Conservation (phyloP, 371 early-diverging fungal species). For the Mortierella sp. region DNA sequence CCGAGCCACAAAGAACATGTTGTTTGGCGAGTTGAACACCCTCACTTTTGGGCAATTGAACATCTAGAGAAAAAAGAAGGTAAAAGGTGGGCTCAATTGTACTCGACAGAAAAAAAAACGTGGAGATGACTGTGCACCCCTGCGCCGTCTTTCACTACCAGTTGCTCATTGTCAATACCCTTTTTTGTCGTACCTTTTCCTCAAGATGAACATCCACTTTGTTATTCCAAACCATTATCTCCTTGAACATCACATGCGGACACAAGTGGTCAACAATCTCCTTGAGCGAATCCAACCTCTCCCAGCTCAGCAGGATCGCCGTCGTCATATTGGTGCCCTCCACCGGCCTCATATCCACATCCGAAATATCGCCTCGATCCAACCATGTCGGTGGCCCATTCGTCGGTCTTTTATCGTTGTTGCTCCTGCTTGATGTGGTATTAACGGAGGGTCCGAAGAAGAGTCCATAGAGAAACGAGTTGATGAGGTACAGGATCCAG, state of each 20-base stretch:
- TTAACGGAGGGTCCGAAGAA: constrained; percentile 43
- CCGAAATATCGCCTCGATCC: constrained; percentile 52
- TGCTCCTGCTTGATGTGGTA: background rate
- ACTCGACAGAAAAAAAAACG: background rate
- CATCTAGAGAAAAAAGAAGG: constrained; percentile 25
- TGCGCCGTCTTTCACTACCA: too few relatives aligned
- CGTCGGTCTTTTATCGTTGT: background rate
- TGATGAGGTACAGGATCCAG: constrained; percentile 31
- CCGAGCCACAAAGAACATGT: constrained; percentile 66
- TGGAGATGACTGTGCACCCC: background rate
- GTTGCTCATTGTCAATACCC: too few relatives aligned
- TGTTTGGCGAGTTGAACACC: constrained; percentile 65
- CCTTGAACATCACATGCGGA: constrained; percentile 71
- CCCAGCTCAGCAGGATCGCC: constrained; percentile 64
- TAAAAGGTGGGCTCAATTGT: background rate
- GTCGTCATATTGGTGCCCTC: constrained; percentile 68
- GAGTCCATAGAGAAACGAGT: constrained; percentile 29
- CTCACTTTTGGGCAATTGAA: constrained; percentile 62
- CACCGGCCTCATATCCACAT: constrained; percentile 64
- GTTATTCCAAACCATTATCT: constrained; percentile 73
- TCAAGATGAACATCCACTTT: constrained; percentile 64
- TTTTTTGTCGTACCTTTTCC: constrained; percentile 57
- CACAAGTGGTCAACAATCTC: constrained; percentile 67
- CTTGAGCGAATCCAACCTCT: constrained; percentile 57
- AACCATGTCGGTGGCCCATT: constrained; percentile 32